Evolutionary conservation across 139 green algal species (phyloP), one percentile per base, ranked within the genome.

Genomic region (Picochlorum sp.): DNA sequence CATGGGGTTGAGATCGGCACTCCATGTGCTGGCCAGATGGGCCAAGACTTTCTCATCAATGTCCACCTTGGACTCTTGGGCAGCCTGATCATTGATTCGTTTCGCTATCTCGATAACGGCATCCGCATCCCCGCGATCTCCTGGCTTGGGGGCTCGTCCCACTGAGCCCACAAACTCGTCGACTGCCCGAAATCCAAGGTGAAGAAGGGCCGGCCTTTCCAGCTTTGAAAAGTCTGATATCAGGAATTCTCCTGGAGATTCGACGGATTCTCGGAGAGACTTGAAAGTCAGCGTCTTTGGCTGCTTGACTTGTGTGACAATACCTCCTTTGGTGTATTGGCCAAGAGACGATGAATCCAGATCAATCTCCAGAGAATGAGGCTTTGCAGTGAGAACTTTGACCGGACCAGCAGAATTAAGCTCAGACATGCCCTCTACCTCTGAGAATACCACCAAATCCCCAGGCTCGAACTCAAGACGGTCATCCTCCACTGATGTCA

Each of bases 401-500:
- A 90, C 71, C 10, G 85, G 84, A 44, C 77, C 75, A 30, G 67
- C 66, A 5, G 66, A 77, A 79, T 96, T 96, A 20, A 98, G 85
- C 67, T 92, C 71, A 1, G 70, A 68, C 87, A 96, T 95, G 31
- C 91, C 91, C 54, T 82, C 67, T 20, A 98, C 82, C 77, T 99
- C 92, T 28, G 70, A 74, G 68, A 98, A 98, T 1, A 69, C 78
- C 6, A 96, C 86, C 23, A 85, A 65, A 67, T 94, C 68, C 1
- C 79, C 20, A 61, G 87, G 81, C 81, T 97, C 77, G 65, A 99
- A 97, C 79, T 97, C 78, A 47, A 99, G 82, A 20, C 94, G 79
- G 76, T 99, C 94, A 64, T 99, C 94, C 41, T 99, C 94, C 26
- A 98, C 88, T 62, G 89, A 95, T 1, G 91, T 95, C 3, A 99